phyloP scores from a whole-genome alignment of 441 rosid genomes.

The Mallotus repandus region DNA sequence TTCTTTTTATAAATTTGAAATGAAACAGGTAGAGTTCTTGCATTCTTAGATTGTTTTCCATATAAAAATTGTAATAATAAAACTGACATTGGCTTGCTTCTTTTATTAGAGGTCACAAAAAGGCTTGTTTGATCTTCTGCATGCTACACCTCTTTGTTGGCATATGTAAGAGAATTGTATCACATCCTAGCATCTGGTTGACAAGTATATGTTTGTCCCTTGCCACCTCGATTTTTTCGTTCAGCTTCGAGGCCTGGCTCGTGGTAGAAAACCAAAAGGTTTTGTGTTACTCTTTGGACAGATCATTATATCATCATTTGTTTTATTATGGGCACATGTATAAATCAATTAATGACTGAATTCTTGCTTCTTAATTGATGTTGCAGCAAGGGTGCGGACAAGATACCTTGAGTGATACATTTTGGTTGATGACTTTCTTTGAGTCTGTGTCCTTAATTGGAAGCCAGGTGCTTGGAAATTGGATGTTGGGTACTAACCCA shows the following conservation, averaged over 20 bases:
- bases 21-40: no score
- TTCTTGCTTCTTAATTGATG: conserved; percentile 10
- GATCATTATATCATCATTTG: no score
- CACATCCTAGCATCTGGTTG: conserved; percentile 57
- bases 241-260: conserved; percentile 86
- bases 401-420: conserved; percentile 67
- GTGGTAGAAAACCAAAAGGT: conserved; percentile 89
- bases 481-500: conserved; percentile 49
- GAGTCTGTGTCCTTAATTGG: conserved; percentile 76
- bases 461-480: conserved; percentile 76
- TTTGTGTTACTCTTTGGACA: conserved; percentile 3
- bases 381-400: conserved; percentile 81
- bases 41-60: no score
- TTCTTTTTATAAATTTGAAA: not conserved
- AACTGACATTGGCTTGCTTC: conserved; percentile 7
- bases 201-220: conserved; percentile 65
- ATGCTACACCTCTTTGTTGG: conserved; percentile 67
- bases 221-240: conserved; percentile 60
- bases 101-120: conserved; percentile 73
- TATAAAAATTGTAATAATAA: conserved; percentile 6
- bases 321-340: no score
- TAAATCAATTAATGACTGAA: not conserved
- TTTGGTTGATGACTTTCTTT: conserved; percentile 87
- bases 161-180: conserved; percentile 60
- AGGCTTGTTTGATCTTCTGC: conserved; percentile 65